phyloP scores from a whole-genome alignment of 1,139 yeast species.

The Saccharomyces hybrid region DNA sequence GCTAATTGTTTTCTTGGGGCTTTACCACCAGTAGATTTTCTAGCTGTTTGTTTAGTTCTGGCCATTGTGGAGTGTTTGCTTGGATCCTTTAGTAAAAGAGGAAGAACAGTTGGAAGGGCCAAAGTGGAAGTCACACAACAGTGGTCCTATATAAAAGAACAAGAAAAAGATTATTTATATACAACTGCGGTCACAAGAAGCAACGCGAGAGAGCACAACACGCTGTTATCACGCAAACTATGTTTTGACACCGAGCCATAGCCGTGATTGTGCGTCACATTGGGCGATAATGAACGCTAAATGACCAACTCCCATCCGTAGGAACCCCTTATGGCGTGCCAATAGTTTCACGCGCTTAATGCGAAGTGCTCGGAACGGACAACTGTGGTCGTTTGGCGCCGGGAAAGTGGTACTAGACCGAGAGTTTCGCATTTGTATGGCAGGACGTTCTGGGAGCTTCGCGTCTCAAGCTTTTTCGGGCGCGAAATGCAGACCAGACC shows the following conservation, averaged over 20 bases:
- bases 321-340: background rate
- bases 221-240: background rate
- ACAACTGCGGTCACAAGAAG: background rate
- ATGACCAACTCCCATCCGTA: background rate
- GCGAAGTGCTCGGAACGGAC: background rate
- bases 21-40: slow-evolving; percentile 99
- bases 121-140: background rate
- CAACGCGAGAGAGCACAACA: background rate
- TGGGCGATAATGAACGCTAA: background rate
- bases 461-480: background rate
- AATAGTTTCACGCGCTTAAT: background rate
- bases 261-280: background rate
- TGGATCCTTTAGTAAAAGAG: background rate
- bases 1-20: slow-evolving; percentile 99
- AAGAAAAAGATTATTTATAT: background rate
- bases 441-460: slow-evolving; percentile 2
- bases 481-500: background rate
- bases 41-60: slow-evolving; percentile 97
- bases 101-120: background rate
- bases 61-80: slow-evolving; percentile 51
- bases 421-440: slow-evolving; percentile 2
- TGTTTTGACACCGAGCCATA: background rate
- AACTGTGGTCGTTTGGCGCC: background rate
- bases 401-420: background rate
- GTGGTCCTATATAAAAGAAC: background rate